phyloP scores from a whole-genome alignment of 2,329 filamentous ascomycete genomes.

The Pseudogymnoascus sp. region DNA sequence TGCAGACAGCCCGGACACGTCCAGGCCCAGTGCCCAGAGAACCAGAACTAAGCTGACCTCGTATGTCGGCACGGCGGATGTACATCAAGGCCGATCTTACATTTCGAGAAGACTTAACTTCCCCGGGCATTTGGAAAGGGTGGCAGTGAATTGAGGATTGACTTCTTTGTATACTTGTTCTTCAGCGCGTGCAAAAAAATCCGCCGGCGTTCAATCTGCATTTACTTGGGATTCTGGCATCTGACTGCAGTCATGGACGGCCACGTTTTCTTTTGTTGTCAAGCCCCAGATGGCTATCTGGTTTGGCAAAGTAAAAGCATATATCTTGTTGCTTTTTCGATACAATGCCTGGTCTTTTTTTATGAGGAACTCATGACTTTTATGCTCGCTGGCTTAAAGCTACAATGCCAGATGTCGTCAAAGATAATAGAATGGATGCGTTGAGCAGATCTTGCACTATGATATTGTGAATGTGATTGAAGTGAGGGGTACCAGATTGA shows the following conservation, averaged over 20 bases:
- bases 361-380: slow-evolving; percentile 8
- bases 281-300: slow-evolving; percentile 9
- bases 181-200: slow-evolving; percentile 11
- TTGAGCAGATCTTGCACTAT: slow-evolving; percentile 1
- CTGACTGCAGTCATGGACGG: slow-evolving; percentile 7
- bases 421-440: slow-evolving; percentile 8
- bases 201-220: slow-evolving; percentile 11
- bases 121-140: slow-evolving; percentile 13
- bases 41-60: slow-evolving; percentile 46
- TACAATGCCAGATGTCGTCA: slow-evolving; percentile 11
- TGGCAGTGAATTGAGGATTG: slow-evolving; percentile 12
- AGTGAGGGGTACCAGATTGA: neutral
- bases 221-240: slow-evolving; percentile 11
- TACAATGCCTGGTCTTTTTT: slow-evolving; percentile 1
- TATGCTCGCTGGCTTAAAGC: slow-evolving; percentile 11
- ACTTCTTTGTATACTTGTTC: slow-evolving; percentile 15
- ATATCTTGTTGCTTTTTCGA: slow-evolving; percentile 5
- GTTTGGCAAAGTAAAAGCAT: slow-evolving; percentile 8
- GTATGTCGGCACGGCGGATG: slow-evolving; percentile 12
- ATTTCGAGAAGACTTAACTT: slow-evolving; percentile 14
- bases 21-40: slow-evolving; percentile 75
- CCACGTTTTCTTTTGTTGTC: slow-evolving; percentile 5
- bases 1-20: slow-evolving; percentile 80
- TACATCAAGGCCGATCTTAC: slow-evolving; percentile 18
- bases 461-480: neutral